phyloP scores from a whole-genome alignment of 2,329 filamentous ascomycete genomes.

The Monilinia vaccinii-corymbosi region DNA sequence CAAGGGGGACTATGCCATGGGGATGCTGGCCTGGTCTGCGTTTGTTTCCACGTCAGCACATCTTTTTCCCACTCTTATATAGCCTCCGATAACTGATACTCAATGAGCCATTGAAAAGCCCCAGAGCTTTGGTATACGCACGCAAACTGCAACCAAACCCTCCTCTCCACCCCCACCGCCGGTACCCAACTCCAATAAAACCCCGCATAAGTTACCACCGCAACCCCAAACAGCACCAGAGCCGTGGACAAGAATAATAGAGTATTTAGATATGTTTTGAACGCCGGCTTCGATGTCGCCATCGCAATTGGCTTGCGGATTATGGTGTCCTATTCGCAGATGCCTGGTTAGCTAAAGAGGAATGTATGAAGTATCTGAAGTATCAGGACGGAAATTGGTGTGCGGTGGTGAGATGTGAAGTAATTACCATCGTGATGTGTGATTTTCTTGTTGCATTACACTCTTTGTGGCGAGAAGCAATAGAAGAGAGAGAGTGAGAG shows the following conservation, averaged over 20 bases:
- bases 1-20: constrained; percentile 26
- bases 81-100: too few relatives aligned
- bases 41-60: background rate
- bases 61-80: background rate
- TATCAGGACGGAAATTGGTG: background rate
- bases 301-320: constrained; percentile 44
- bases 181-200: constrained; percentile 65
- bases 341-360: background rate
- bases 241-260: constrained; percentile 36
- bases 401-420: background rate
- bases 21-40: constrained; percentile 32
- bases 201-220: constrained; percentile 50
- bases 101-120: background rate
- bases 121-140: constrained; percentile 24
- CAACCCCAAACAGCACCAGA: constrained; percentile 45
- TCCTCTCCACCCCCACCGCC: constrained; percentile 50
- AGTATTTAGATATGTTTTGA: constrained; percentile 53
- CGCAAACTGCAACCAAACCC: constrained; percentile 59
- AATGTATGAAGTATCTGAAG: background rate
- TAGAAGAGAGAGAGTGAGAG: too few relatives aligned
- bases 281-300: constrained; percentile 51
- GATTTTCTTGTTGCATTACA: background rate
- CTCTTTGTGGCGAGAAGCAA: background rate
- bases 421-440: background rate
- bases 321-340: constrained; percentile 37